Evolutionary conservation across 371 early-diverging fungal genomes (phyloP).

Genomic region (Smittium mucronatum): DNA sequence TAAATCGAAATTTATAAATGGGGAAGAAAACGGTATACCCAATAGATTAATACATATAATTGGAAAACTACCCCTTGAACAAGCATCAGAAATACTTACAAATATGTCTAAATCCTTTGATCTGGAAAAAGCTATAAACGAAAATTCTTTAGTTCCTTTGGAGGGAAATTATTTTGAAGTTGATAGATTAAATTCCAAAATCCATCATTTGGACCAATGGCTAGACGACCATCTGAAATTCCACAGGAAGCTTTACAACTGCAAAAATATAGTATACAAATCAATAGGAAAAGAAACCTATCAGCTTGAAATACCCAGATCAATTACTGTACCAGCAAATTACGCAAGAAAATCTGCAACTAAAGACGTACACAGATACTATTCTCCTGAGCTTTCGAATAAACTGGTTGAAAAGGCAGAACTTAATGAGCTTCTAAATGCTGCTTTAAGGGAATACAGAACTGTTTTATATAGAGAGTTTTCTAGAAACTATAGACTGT

Average conservation of each 20-base stretch:
- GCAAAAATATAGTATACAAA: slow-evolving; percentile 46
- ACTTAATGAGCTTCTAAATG: slow-evolving; percentile 65
- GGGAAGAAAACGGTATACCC: slow-evolving; percentile 14
- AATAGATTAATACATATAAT: slow-evolving; percentile 25
- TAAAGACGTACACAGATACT: slow-evolving; percentile 71
- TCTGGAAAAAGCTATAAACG: slow-evolving; percentile 43
- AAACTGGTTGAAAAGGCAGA: slow-evolving; percentile 67
- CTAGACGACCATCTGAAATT: slow-evolving; percentile 53
- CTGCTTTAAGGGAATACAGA: slow-evolving; percentile 53
- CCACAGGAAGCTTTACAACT: slow-evolving; percentile 46
- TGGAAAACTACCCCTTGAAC: slow-evolving; percentile 21
- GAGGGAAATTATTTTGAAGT: slow-evolving; percentile 62
- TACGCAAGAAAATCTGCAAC: slow-evolving; percentile 75
- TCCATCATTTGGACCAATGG: slow-evolving; percentile 44
- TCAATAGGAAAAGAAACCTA: slow-evolving; percentile 92
- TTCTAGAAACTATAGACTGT: slow-evolving; percentile 54
- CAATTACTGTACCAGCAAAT: slow-evolving; percentile 55
- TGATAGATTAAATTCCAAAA: slow-evolving; percentile 43
- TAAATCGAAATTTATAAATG: not conserved
- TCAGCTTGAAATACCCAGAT: slow-evolving; percentile 80
- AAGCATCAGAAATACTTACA: slow-evolving; percentile 26
- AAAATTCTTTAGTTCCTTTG: slow-evolving; percentile 58
- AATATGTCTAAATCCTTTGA: slow-evolving; percentile 63
- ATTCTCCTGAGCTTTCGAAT: slow-evolving; percentile 49
- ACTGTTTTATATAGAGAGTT: slow-evolving; percentile 59